Evolutionary conservation across 2,329 filamentous ascomycete species (phyloP), one percentile per base, ranked within the genome.

Genomic region (Massarina eburnea): DNA sequence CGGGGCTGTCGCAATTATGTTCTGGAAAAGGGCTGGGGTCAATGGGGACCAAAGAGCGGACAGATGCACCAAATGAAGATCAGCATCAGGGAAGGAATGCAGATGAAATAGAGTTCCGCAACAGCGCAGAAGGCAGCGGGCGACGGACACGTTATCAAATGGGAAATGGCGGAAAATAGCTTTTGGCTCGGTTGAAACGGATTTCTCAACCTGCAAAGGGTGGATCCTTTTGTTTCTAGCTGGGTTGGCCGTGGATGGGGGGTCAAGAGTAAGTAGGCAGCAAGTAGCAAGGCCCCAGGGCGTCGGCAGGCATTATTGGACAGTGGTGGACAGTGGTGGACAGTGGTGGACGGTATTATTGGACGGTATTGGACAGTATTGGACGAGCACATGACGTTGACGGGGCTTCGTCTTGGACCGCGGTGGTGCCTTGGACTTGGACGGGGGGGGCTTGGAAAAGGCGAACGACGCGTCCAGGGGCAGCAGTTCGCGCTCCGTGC

Each of bases 371-470:
- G 43, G 47, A 41, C 39, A 46, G 38, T 24, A 40, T 29, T 32
- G 43, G 42, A 45, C 46, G 54, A 50, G 58, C 65, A 66, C 65
- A 67, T 68, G 65, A 68, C 65, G 65, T 66, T 62, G 50, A 57
- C 55, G 45, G 59, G 56, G 38, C 52, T 48, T 51, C 20, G 44
- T 54, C 50, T 51, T 43, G 27, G 40, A 50, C 44, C 51, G 49
- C 51, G 57, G 60, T 55, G 51, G 55, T 53, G 56, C 54, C 57
- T 63, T 61, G 52, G 56, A 56, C 51, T 47, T n/a, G n/a, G n/a
- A n/a, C n/a, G n/a, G n/a, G n/a, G n/a, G n/a, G n/a, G 55, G 51
- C 55, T 56, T 59, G 55, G 51, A 51, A 54, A 36, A 48, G 41
- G 20, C 29, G 15, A 32, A 36, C 14, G 39, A 44, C 26, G 39